Evolutionary conservation across 208 protist species (phyloP), one percentile per base, ranked within the genome.

Genomic region (Trypanosoma theileri): DNA sequence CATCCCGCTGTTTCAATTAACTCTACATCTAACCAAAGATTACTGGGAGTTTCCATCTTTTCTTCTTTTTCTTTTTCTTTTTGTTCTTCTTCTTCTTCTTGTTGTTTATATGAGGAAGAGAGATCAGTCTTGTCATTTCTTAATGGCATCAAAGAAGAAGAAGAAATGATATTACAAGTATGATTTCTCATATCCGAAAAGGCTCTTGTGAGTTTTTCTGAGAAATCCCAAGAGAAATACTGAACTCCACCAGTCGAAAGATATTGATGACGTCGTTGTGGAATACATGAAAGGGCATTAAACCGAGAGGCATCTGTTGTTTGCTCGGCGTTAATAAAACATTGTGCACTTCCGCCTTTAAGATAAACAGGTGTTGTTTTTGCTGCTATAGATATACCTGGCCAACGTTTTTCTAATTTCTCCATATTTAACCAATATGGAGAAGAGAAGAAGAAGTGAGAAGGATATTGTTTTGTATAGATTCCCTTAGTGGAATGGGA

Each of bases 301-400:
- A 83, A 83, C 1, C 61, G 56, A n/a, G 78, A 79, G 19, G 78
- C 68, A 66, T 83, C 73, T 8, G 45, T 61, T 14, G 78, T 83
- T 44, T 79, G 62, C 31, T 83, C 73, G 16, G 78, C 78, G 60
- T 83, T 83, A 21, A 83, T 56, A 71, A 74, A 76, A 17, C 4
- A 52, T n/a, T n/a, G n/a, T n/a, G n/a, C 17, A 17, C 11, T 13
- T 11, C 19, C 31, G 11, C 40, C 28, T n/a, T 58, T 35, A n/a
- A 75, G 0, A 66, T 56, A 73, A 11, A 74, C 31, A 3, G 73
- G 50, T 0, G 31, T 21, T 16, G 54, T 58, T 24, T 69, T 57
- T 24, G 55, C 41, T 1, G 48, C 11, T 41, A 71, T 42, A 8
- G 26, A 21, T 9, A 79, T 63, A 24, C 73, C 69, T 8, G 28